A percentile compares a stretch with the other conserved stretches of the same genome.
phyloP scores from a whole-genome alignment of 139 green algal genomes.

The Chlamydomonas schloesseri region DNA sequence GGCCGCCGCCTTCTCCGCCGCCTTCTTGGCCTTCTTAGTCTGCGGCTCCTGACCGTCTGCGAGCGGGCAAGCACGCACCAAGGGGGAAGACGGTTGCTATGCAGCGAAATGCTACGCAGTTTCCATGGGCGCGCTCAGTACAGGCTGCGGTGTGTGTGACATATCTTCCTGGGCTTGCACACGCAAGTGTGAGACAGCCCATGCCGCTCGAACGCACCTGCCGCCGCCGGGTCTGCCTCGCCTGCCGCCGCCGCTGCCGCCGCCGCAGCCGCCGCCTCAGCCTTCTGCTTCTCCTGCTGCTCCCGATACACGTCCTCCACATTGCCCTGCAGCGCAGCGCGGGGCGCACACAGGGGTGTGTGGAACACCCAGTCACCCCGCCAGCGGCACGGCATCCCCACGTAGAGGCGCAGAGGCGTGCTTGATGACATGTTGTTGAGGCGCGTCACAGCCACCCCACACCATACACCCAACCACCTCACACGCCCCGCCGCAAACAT shows the following conservation, averaged over 20 bases:
- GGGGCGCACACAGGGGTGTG: no score
- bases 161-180: no score
- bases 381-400: no score
- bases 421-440: no score
- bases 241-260: neutral
- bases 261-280: conserved; percentile 20
- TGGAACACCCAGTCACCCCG: no score
- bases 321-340: conserved; percentile 54
- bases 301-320: conserved; percentile 69
- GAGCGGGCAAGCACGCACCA: neutral
- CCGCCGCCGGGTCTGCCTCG: neutral
- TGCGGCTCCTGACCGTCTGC: conserved; percentile 17
- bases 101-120: no score
- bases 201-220: neutral
- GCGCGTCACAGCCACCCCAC: no score
- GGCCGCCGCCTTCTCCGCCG: conserved; percentile 41
- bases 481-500: neutral
- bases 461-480: no score
- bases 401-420: no score
- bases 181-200: no score
- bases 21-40: conserved; percentile 55
- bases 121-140: no score
- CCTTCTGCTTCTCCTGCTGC: conserved; percentile 46
- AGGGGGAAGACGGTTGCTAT: neutral
- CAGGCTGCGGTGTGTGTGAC: no score